Evolutionary conservation across 2,329 filamentous ascomycete genomes (phyloP).

Genomic region (Drechslerella dactyloides): DNA sequence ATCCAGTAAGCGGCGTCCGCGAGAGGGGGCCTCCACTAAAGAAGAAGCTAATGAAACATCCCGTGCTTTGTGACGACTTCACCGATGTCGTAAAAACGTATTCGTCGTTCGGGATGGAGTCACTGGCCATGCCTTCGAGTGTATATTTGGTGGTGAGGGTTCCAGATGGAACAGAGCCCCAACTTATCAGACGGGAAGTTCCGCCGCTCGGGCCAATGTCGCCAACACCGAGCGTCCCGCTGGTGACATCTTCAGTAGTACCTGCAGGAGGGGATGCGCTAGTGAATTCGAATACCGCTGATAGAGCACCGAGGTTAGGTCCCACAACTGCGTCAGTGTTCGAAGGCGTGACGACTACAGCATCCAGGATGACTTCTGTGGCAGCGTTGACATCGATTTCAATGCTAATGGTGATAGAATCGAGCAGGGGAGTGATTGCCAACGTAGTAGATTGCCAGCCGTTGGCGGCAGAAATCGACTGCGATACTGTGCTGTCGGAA

Average conservation of each 20-base stretch:
- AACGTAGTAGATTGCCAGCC: not conserved
- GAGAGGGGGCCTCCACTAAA: not conserved
- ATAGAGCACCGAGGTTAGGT: too few relatives aligned
- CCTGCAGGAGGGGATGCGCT: too few relatives aligned
- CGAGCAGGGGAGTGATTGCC: not conserved
- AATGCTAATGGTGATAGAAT: not conserved
- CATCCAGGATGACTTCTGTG: not conserved
- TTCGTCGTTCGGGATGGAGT: not conserved
- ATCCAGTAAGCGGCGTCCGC: constrained; percentile 13
- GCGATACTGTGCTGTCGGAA: too few relatives aligned
- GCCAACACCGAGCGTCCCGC: not conserved
- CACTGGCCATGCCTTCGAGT: not conserved
- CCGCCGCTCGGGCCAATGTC: not conserved
- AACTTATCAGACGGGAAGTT: not conserved
- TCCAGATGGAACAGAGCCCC: constrained; percentile 3
- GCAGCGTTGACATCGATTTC: not conserved
- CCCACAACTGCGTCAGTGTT: too few relatives aligned
- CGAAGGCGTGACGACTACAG: constrained; percentile 1
- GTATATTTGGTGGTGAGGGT: not conserved
- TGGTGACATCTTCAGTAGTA: too few relatives aligned
- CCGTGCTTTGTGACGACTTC: not conserved
- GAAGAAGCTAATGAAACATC: constrained; percentile 4
- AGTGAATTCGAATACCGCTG: too few relatives aligned
- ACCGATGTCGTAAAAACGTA: constrained; percentile 13
- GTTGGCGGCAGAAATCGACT: not conserved